Percentiles rank a stretch among this genome's conserved stretches.
These are phyloP conservation scores for Lecanicillium sp. DNA, from an alignment of 2,329 filamentous ascomycete genomes.

Conservation along the genomic window DNA sequence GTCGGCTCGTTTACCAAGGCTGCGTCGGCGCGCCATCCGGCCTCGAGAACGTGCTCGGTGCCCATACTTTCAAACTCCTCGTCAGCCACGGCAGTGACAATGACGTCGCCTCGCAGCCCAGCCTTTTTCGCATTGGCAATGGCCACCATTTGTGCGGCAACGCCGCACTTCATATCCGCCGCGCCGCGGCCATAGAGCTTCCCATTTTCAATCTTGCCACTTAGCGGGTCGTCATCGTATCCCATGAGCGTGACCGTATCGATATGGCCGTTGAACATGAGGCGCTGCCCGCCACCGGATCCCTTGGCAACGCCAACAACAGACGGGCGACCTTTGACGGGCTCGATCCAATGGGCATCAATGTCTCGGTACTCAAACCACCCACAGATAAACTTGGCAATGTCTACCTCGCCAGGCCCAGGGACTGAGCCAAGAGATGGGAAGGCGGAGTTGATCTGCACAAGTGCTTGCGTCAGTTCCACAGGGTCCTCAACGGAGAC, in stretches of 20 bases:
- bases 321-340: slow-evolving; percentile 37
- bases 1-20: slow-evolving; percentile 44
- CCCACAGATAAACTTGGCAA: slow-evolving; percentile 37
- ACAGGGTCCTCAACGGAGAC: slow-evolving; percentile 34
- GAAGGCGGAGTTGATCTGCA: slow-evolving; percentile 42
- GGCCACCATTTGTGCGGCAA: slow-evolving; percentile 38
- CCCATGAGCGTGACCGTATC: slow-evolving; percentile 42
- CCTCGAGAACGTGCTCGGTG: slow-evolving; percentile 39
- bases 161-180: slow-evolving; percentile 44
- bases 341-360: slow-evolving; percentile 41
- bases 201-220: slow-evolving; percentile 30
- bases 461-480: slow-evolving; percentile 34
- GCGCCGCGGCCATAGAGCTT: slow-evolving; percentile 37
- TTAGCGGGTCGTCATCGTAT: slow-evolving; percentile 37
- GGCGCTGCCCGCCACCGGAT: slow-evolving; percentile 34
- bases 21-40: slow-evolving; percentile 45
- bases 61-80: slow-evolving; percentile 44
- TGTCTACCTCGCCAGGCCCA: slow-evolving; percentile 36
- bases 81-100: slow-evolving; percentile 45
- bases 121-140: slow-evolving; percentile 30
- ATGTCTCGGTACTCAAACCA: slow-evolving; percentile 46
- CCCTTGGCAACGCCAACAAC: slow-evolving; percentile 40
- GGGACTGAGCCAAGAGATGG: slow-evolving; percentile 31
- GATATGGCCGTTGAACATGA: slow-evolving; percentile 47
- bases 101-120: slow-evolving; percentile 37